phyloP scores from a whole-genome alignment of 75 land plant genomes.

The Ceratopteris richardii region DNA sequence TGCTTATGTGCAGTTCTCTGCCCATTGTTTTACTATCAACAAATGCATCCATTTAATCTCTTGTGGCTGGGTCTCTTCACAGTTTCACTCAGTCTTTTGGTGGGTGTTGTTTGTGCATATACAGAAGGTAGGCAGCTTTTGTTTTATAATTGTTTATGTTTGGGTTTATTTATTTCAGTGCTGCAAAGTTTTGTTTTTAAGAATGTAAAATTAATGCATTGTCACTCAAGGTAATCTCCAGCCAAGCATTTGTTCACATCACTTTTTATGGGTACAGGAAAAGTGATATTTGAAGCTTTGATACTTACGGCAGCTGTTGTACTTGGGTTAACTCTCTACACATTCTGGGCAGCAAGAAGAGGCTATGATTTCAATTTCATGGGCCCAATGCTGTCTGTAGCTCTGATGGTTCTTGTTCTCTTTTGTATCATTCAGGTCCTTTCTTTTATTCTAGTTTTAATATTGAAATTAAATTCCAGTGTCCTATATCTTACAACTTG shows the following conservation, averaged over 20 bases:
- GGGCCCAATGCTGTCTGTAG: constrained; percentile 35
- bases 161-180: not conserved
- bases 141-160: not conserved
- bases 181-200: too few relatives aligned
- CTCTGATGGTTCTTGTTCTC: constrained; percentile 24
- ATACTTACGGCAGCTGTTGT: constrained; percentile 57
- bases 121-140: constrained; percentile 63
- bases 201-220: too few relatives aligned
- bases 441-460: not conserved
- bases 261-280: constrained; percentile 32
- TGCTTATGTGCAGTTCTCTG: constrained; percentile 39
- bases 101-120: constrained; percentile 71
- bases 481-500: not conserved
- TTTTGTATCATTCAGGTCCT: constrained; percentile 37
- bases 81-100: constrained; percentile 46
- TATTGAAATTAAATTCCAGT: too few relatives aligned
- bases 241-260: not conserved
- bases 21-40: constrained; percentile 54
- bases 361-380: constrained; percentile 59
- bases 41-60: constrained; percentile 72
- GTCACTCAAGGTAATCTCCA: too few relatives aligned
- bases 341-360: constrained; percentile 79
- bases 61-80: constrained; percentile 67
- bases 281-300: constrained; percentile 57
- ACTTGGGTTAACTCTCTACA: constrained; percentile 57